Percentiles rank a stretch among this genome's conserved stretches.
These are phyloP conservation scores for Sanghuangporus baumii DNA, from an alignment of 1,284 basidiomycete species.

Conservation along the genomic window DNA sequence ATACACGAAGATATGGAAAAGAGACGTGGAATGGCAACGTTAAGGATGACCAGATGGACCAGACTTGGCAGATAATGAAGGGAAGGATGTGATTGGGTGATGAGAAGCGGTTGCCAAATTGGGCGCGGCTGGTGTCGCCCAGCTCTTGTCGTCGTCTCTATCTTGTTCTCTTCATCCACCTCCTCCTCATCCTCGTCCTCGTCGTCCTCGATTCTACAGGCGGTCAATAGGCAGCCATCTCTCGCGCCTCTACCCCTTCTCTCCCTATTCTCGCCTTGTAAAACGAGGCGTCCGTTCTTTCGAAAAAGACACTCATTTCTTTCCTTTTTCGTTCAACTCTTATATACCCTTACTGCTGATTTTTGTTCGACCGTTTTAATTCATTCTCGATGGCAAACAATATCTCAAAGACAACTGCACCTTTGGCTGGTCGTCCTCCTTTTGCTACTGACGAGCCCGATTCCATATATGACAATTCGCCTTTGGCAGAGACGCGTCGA, in stretches of 20 bases:
- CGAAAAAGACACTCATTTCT: slow-evolving; percentile 5
- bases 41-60: not conserved
- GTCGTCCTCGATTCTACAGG: not conserved
- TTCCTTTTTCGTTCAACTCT: not conserved
- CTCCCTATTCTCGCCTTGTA: slow-evolving; percentile 14
- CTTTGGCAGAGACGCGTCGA: slow-evolving; percentile 19
- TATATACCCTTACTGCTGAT: not conserved
- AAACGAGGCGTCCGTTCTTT: slow-evolving; percentile 17
- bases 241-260: not conserved
- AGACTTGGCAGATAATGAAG: not conserved
- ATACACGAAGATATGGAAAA: too few species aligned
- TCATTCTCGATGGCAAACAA: slow-evolving; percentile 7
- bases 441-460: slow-evolving; percentile 66
- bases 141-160: not conserved
- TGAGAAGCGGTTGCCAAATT: slow-evolving; percentile 9
- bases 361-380: not conserved
- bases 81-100: not conserved
- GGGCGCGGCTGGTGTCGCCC: not conserved
- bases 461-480: slow-evolving; percentile 43
- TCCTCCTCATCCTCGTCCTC: slow-evolving; percentile 4
- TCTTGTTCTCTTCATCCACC: slow-evolving; percentile 5
- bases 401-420: slow-evolving; percentile 27
- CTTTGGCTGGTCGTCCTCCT: slow-evolving; percentile 57
- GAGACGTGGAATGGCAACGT: not conserved
- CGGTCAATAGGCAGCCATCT: not conserved